Base-by-base conservation (phyloP, 768 basidiomycete species). In the Podaxis sp. region DNA sequence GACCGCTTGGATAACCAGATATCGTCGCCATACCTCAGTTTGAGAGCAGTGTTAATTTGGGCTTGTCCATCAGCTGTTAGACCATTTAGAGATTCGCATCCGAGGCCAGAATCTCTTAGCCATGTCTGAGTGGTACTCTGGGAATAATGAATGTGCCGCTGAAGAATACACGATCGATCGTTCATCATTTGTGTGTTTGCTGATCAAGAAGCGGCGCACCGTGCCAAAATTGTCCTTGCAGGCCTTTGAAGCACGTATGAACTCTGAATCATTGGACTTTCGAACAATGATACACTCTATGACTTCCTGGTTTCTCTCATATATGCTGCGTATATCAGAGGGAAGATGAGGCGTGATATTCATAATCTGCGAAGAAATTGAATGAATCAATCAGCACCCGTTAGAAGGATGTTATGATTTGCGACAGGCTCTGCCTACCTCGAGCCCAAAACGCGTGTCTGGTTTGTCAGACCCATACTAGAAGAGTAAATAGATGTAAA, bases 391-490 rank as follows among this genome's bases (percentile, higher is more conserved):
- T 59, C 64, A 67, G 66, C 40, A 65, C 56, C 66, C 53, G 62
- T 62, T 63, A 62, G 63, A 65, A 37, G 46, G 22, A 8, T 5
- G 28, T 33, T 20, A 56, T 37, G 60, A 62, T 55, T 56, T 62
- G 51, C n/a, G 44, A 30, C 54, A 50, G 54, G 46, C 46, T 12
- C 58, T 52, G 63, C 69, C 53, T 62, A 95, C 95, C 87, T 96
- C 88, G 66, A 96, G 82, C 60, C 84, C 85, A 76, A 94, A 95
- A 60, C 95, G 85, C 58, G 88, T 88, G 75, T 98, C 96, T 50
- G 96, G 96, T 77, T 97, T 97, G 76, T 97, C 95, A 61, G 92
- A 92, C 13, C 95, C 95, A 80, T 88, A 97, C 90, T 95, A 65
- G 22, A 52, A 44, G 26, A 40, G 40, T 37, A 50, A 68, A 68